These are phyloP conservation scores for Penicillium expansum DNA, from an alignment of 2,329 filamentous ascomycete genomes.

Conservation along the genomic window DNA sequence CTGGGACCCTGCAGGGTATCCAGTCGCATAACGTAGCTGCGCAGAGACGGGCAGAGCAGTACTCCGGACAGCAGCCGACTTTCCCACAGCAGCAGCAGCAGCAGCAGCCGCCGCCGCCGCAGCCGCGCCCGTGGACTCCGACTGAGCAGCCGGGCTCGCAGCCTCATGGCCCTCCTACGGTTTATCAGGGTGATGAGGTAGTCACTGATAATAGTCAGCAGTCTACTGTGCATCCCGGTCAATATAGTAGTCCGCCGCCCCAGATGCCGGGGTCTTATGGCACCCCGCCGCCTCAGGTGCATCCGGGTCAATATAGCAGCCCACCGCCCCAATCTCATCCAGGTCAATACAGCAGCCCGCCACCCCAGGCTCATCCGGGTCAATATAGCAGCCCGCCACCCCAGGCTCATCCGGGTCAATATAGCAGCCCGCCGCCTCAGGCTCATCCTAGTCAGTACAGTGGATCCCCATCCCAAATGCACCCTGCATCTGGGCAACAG, in stretches of 20 bases:
- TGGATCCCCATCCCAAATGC: constrained; percentile 27
- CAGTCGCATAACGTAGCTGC: constrained; percentile 75
- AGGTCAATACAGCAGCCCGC: constrained; percentile 33
- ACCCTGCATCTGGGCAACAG: constrained; percentile 23
- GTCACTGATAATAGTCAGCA: constrained; percentile 50
- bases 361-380: constrained; percentile 26
- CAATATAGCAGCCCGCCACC: constrained; percentile 9
- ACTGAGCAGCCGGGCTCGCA: constrained; percentile 84
- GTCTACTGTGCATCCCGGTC: constrained; percentile 25
- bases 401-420: constrained; percentile 20
- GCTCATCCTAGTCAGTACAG: constrained; percentile 17
- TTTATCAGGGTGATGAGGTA: constrained; percentile 82
- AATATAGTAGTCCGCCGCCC: constrained; percentile 36
- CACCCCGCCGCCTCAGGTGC: constrained; percentile 22
- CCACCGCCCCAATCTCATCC: constrained; percentile 18
- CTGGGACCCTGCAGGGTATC: constrained; percentile 74
- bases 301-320: constrained; percentile 5
- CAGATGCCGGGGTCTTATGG: constrained; percentile 21
- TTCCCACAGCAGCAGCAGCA: constrained; percentile 39
- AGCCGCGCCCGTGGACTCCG: constrained; percentile 80
- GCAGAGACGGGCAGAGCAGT: constrained; percentile 76
- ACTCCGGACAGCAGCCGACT: constrained; percentile 53
- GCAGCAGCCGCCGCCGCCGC: constrained; percentile 33
- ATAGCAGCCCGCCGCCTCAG: constrained; percentile 20
- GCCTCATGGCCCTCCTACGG: constrained; percentile 83